These are phyloP conservation scores for Limonium bicolor DNA, from an alignment of 148 eudicot species.

Conservation along the genomic window DNA sequence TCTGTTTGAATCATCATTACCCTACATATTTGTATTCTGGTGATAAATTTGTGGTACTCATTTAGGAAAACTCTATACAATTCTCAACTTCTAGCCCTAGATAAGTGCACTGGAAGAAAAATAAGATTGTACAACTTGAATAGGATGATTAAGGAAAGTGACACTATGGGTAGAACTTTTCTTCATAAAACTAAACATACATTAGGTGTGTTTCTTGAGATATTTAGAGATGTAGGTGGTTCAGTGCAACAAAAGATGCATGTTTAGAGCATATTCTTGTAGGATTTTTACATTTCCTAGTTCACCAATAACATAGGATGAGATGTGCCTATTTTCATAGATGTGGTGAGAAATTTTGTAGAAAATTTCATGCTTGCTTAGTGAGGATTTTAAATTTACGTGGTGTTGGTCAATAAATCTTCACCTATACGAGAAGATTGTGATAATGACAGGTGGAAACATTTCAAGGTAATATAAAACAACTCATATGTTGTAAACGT, in stretches of 20 bases:
- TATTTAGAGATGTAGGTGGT: constrained; percentile 9
- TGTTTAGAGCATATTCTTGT: constrained; percentile 8
- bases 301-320: constrained; percentile 7
- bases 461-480: constrained; percentile 3
- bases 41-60: neutral
- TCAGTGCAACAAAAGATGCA: constrained; percentile 6
- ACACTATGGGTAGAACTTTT: constrained; percentile 6
- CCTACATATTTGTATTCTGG: neutral
- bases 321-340: constrained; percentile 7
- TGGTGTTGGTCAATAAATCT: constrained; percentile 1
- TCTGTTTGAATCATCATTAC: neutral
- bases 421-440: constrained; percentile 4
- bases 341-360: constrained; percentile 14
- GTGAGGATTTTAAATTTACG: constrained; percentile 9
- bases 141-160: constrained; percentile 7
- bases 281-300: constrained; percentile 5
- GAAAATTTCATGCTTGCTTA: constrained; percentile 7
- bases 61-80: neutral
- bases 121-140: constrained; percentile 4
- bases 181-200: constrained; percentile 3
- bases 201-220: constrained; percentile 8
- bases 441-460: constrained; percentile 6
- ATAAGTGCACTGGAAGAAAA: constrained; percentile 1
- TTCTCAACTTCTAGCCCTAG: neutral
- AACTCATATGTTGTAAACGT: neutral